Percentiles rank a stretch among this genome's conserved stretches.
These are phyloP conservation scores for Galium porrigens DNA, from an alignment of 305 asterid species.

Conservation along the genomic window DNA sequence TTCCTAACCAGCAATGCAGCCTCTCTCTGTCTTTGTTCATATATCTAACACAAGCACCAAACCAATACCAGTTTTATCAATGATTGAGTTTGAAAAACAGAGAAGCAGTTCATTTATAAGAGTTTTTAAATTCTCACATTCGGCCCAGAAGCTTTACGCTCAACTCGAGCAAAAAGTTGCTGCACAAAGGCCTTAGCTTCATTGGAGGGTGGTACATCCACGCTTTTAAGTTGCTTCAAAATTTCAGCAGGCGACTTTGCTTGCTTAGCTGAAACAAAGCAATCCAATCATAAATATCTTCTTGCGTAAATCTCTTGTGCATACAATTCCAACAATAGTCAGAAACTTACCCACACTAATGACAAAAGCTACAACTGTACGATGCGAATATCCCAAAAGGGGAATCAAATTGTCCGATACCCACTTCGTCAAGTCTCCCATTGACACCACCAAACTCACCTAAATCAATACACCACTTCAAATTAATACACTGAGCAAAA, in stretches of 20 bases:
- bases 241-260: slow-evolving; percentile 79
- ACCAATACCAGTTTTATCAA: neutral
- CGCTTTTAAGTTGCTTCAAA: slow-evolving; percentile 36
- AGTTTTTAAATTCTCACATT: slow-evolving; percentile 32
- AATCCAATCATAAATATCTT: neutral
- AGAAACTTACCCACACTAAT: slow-evolving; percentile 49
- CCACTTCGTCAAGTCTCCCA: slow-evolving; percentile 73
- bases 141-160: slow-evolving; percentile 60
- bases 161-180: slow-evolving; percentile 60
- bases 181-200: slow-evolving; percentile 51
- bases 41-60: slow-evolving; percentile 28
- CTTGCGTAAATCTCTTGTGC: neutral
- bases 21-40: slow-evolving; percentile 60
- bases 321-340: neutral
- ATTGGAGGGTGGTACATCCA: slow-evolving; percentile 50
- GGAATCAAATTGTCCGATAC: slow-evolving; percentile 59
- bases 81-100: slow-evolving; percentile 10
- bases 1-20: slow-evolving; percentile 51
- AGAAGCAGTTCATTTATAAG: slow-evolving; percentile 1
- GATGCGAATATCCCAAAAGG: slow-evolving; percentile 62
- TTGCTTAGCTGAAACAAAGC: slow-evolving; percentile 47
- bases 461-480: neutral
- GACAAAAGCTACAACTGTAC: slow-evolving; percentile 51
- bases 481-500: neutral
- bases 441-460: slow-evolving; percentile 15